Evolutionary conservation across 2,329 filamentous ascomycete species (phyloP).

Genomic region (Aschersonia sp.): DNA sequence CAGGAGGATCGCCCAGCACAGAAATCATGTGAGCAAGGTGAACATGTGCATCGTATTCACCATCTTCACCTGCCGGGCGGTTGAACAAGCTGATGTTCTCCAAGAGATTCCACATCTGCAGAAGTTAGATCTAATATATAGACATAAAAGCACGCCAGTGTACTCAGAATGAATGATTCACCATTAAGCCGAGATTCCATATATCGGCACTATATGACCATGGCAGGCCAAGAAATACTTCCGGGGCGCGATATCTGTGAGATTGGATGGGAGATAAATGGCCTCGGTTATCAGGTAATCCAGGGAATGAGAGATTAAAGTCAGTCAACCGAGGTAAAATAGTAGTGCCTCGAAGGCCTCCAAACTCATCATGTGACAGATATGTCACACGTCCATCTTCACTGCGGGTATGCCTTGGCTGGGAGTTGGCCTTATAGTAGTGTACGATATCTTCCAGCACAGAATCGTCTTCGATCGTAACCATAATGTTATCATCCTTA

Average conservation of each 20-base stretch:
- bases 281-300: constrained; percentile 1
- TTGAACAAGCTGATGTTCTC: constrained; percentile 7
- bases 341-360: constrained; percentile 3
- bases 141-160: neutral
- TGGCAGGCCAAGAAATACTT: constrained; percentile 10
- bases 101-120: constrained; percentile 12
- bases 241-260: constrained; percentile 10
- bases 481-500: constrained; percentile 11
- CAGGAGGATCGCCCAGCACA: constrained; percentile 7
- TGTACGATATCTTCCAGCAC: constrained; percentile 5
- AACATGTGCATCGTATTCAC: constrained; percentile 10
- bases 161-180: constrained; percentile 1
- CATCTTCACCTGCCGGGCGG: constrained; percentile 7
- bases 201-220: constrained; percentile 9
- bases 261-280: constrained; percentile 9
- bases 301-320: constrained; percentile 7
- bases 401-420: constrained; percentile 3
- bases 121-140: neutral
- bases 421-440: neutral
- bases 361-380: constrained; percentile 8
- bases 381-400: constrained; percentile 6
- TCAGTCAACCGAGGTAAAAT: constrained; percentile 8
- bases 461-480: constrained; percentile 7
- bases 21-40: constrained; percentile 9
- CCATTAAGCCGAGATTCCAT: constrained; percentile 9